Conservation (phyloP, 2,329 filamentous ascomycete genomes). For the Aspergillus sp. region DNA sequence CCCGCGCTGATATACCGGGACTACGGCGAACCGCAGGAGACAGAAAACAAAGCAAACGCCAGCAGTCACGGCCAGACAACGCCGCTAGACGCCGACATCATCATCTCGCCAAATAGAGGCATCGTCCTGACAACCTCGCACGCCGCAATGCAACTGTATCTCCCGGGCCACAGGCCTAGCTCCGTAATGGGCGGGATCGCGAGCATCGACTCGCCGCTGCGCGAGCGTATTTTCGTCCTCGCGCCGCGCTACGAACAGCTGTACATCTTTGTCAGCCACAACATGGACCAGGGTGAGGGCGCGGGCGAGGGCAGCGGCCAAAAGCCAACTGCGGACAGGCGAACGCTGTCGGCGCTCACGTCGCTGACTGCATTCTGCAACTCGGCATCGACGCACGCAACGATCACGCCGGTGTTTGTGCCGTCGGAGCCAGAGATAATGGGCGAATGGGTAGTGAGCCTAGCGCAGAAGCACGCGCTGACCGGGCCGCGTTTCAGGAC, state of each 20-base stretch:
- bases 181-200: conserved; percentile 8
- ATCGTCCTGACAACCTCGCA: conserved; percentile 63
- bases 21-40: conserved; percentile 3
- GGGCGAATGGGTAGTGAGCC: conserved; percentile 46
- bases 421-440: conserved; percentile 28
- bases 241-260: conserved; percentile 57
- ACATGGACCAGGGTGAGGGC: conserved; percentile 5
- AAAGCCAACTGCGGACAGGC: conserved; percentile 6
- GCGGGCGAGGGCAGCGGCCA: conserved; percentile 11
- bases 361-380: conserved; percentile 18
- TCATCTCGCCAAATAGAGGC: conserved; percentile 59
- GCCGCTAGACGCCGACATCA: conserved; percentile 50
- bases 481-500: conserved; percentile 4
- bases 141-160: conserved; percentile 59
- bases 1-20: conserved; percentile 19
- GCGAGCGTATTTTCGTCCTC: conserved; percentile 46
- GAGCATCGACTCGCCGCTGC: conserved; percentile 36
- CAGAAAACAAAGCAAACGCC: neutral
- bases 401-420: conserved; percentile 9
- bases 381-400: conserved; percentile 8
- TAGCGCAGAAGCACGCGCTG: conserved; percentile 41
- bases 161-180: conserved; percentile 49
- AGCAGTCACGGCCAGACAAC: neutral
- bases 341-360: conserved; percentile 8
- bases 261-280: conserved; percentile 54